These are phyloP conservation scores for Citrullus amarus DNA, from an alignment of 306 rosid genomes.

Conservation along the genomic window DNA sequence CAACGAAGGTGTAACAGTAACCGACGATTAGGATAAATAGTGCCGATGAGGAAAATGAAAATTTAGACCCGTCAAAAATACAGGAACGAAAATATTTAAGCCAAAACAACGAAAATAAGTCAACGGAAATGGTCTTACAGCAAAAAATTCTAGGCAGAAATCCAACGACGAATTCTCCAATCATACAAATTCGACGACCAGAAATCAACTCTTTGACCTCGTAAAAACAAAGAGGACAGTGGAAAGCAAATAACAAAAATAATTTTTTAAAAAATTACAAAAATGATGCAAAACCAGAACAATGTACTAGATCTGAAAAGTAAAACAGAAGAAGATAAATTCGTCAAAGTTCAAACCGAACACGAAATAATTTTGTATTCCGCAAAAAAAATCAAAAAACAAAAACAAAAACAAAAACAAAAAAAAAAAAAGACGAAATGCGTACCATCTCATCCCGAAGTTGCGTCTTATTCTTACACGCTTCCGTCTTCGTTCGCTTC, in stretches of 20 bases:
- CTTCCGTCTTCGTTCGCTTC: slow-evolving; percentile 61
- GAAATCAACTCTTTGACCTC: slow-evolving; percentile 5
- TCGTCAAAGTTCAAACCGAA: slow-evolving; percentile 8
- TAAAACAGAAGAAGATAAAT: slow-evolving; percentile 7
- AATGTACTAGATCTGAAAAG: slow-evolving; percentile 14
- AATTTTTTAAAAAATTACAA: neutral
- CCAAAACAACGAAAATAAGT: neutral
- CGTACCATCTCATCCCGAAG: slow-evolving; percentile 87
- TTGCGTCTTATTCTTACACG: slow-evolving; percentile 30
- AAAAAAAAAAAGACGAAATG: slow-evolving; percentile 13
- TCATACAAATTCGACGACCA: slow-evolving; percentile 7
- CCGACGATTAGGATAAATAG: neutral
- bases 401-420: neutral
- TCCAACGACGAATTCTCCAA: slow-evolving; percentile 2
- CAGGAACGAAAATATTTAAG: neutral
- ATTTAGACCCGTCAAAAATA: neutral
- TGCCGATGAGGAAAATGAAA: neutral
- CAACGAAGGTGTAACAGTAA: neutral
- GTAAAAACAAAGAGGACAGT: neutral
- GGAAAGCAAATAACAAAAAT: neutral
- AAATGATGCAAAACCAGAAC: neutral
- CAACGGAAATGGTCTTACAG: slow-evolving; percentile 1
- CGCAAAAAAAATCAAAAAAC: neutral
- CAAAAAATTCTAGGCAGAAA: neutral
- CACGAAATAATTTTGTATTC: neutral